Base-by-base conservation (phyloP, 2,329 filamentous ascomycete genomes). In the Pyricularia pennisetigena region DNA sequence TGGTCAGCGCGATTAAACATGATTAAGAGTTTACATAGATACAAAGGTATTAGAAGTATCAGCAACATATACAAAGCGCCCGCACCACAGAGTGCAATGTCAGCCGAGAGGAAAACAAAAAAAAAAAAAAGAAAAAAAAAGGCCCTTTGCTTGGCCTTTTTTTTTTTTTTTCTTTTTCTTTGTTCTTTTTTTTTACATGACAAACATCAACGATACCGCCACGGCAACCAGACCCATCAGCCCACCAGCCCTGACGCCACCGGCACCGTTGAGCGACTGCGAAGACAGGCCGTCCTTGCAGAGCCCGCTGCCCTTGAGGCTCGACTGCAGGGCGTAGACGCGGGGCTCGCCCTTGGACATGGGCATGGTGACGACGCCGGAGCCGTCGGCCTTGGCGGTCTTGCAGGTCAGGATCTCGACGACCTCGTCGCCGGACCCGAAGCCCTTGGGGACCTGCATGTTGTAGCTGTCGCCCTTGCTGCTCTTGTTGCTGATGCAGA, bases 301-400 rank as follows among this genome's bases (percentile, higher is more conserved):
- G 14, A 71, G 71, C 6, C 78, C 68, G 73, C 83, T 85, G 49
- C 74, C 70, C 4, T 77, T 73, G 0, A 77, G 70, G 5, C 74
- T 75, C 1, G 73, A 35, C 9, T 64, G 12, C 20, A 68, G 70
- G 6, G 69, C 68, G 3, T 69, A 54, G n/a, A 71, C 68, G 4
- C 69, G 66, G 16, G 70, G 70, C 41, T 66, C 59, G 2, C 70
- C 70, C 23, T 62, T 28, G 12, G 84, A 79, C 7, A 90, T 83
- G 0, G 81, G 76, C 0, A 81, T 78, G 1, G 79, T 76, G 10
- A 75, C 72, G 20, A 28, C 23, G 9, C 78, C 69, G 73, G 82
- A 84, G 49, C 74, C 69, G 12, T 78, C 74, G 0, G 77, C 72
- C 0, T 74, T 75, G 1, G 73, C 68, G 0, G 72, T 70, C 6